Conservation (phyloP, 1,139 yeast genomes). For the Pichia sp. region DNA sequence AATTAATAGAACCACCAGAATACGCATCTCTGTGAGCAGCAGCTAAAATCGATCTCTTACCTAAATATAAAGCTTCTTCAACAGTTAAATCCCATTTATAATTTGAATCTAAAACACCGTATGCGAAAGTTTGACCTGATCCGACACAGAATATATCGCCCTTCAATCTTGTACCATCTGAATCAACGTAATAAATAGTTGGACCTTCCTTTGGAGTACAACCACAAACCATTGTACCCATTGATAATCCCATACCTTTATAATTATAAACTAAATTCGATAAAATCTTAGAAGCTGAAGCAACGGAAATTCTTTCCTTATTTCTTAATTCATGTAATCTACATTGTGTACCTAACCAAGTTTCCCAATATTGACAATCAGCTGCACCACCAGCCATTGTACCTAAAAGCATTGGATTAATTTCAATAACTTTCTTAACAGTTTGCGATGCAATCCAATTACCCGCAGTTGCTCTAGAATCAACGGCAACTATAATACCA, state of each 20-base stretch:
- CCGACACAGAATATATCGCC: constrained; percentile 98
- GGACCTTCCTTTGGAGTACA: constrained; percentile 94
- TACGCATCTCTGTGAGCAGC: constrained; percentile 98
- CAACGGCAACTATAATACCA: constrained; percentile 94
- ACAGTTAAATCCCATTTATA: constrained; percentile 84
- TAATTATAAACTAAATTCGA: constrained; percentile 86
- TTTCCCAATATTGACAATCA: constrained; percentile 99
- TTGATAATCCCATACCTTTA: constrained; percentile 96
- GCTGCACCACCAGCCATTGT: constrained; percentile 99
- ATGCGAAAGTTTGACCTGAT: constrained; percentile 99
- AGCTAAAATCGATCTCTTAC: constrained; percentile 92
- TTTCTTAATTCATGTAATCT: constrained; percentile 90
- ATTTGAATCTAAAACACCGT: constrained; percentile 92
- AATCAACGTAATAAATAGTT: constrained; percentile 90
- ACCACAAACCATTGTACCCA: constrained; percentile 99
- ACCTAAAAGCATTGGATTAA: constrained; percentile 90
- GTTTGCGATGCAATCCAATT: constrained; percentile 98
- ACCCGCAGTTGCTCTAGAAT: constrained; percentile 98
- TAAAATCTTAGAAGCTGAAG: constrained; percentile 93
- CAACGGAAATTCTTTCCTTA: constrained; percentile 90
- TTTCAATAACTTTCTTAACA: constrained; percentile 93
- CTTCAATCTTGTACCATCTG: constrained; percentile 92
- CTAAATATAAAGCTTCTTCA: constrained; percentile 90
- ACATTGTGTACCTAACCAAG: constrained; percentile 97
- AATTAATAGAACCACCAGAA: constrained; percentile 94